Evolutionary conservation across 352 stramenopile species (phyloP).

Genomic region (Phytophthora cryptogea): DNA sequence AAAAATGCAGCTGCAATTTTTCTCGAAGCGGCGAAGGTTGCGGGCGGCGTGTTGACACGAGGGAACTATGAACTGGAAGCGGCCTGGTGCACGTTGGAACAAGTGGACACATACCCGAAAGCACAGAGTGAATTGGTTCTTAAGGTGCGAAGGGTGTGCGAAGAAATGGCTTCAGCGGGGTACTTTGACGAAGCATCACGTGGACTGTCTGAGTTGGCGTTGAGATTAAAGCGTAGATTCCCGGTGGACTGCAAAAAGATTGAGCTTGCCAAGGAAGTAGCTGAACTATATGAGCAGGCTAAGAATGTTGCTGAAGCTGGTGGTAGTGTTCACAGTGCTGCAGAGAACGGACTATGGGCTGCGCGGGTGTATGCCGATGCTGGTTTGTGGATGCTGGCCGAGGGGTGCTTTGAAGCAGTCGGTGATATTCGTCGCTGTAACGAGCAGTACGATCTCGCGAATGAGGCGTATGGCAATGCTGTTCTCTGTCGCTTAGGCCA

Average conservation of each 20-base stretch:
- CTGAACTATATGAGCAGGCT: conserved; percentile 55
- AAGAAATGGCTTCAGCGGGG: conserved; percentile 55
- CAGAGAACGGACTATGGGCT: conserved; percentile 57
- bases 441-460: conserved; percentile 39
- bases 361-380: conserved; percentile 58
- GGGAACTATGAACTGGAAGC: conserved; percentile 67
- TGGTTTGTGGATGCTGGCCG: conserved; percentile 52
- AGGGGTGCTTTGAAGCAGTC: conserved; percentile 59
- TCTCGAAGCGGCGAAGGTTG: conserved; percentile 48
- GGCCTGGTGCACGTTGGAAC: conserved; percentile 69
- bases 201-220: conserved; percentile 57
- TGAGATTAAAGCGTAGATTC: conserved; percentile 69
- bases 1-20: conserved; percentile 58
- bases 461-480: conserved; percentile 63
- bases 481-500: conserved; percentile 65
- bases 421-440: conserved; percentile 53
- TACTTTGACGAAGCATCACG: conserved; percentile 77
- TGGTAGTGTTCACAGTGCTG: conserved; percentile 47
- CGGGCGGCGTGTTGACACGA: conserved; percentile 41
- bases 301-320: conserved; percentile 62
- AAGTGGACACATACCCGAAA: conserved; percentile 43
- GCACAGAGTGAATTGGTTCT: conserved; percentile 42
- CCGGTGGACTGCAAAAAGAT: conserved; percentile 47
- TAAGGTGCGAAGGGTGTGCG: conserved; percentile 55
- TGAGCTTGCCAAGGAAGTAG: conserved; percentile 42